Conservation (phyloP, 2,329 filamentous ascomycete species). For the Achaetomium macrosporum region DNA sequence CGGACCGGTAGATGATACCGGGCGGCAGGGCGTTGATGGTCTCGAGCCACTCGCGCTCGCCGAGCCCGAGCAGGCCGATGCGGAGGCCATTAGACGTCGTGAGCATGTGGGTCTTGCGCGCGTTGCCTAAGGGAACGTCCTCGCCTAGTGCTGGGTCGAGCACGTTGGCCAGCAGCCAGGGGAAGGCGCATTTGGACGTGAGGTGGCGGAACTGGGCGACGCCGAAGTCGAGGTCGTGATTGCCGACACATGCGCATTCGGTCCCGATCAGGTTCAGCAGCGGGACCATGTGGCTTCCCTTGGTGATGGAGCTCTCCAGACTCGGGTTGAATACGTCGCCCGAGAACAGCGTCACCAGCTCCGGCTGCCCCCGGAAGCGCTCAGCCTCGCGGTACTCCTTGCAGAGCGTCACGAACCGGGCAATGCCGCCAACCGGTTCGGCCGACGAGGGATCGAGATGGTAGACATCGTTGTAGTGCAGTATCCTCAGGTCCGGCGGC, state of each 20-base stretch:
- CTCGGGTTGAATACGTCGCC: constrained; percentile 92
- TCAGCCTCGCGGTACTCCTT: constrained; percentile 65
- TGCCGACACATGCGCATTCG: constrained; percentile 76
- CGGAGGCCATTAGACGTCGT: constrained; percentile 79
- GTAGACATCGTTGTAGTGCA: constrained; percentile 94
- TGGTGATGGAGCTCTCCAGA: constrained; percentile 81
- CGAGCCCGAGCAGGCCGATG: constrained; percentile 77
- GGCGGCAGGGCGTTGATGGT: constrained; percentile 85
- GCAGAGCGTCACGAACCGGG: constrained; percentile 72
- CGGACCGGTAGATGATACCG: constrained; percentile 74
- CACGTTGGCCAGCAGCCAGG: constrained; percentile 86
- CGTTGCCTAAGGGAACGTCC: constrained; percentile 67
- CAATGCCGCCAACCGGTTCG: constrained; percentile 75
- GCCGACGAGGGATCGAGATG: constrained; percentile 71
- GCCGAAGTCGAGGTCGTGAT: constrained; percentile 91
- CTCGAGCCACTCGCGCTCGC: constrained; percentile 81
- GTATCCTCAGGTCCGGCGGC: constrained; percentile 65
- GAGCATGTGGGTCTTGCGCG: constrained; percentile 68
- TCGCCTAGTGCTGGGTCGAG: constrained; percentile 76
- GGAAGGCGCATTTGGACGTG: constrained; percentile 69
- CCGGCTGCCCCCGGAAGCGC: constrained; percentile 56
- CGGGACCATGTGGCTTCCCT: constrained; percentile 84
- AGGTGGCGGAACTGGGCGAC: constrained; percentile 73
- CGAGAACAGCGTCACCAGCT: constrained; percentile 75
- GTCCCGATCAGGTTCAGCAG: constrained; percentile 73